phyloP scores from a whole-genome alignment of 371 early-diverging fungal species.

The Mucor racemosus region DNA sequence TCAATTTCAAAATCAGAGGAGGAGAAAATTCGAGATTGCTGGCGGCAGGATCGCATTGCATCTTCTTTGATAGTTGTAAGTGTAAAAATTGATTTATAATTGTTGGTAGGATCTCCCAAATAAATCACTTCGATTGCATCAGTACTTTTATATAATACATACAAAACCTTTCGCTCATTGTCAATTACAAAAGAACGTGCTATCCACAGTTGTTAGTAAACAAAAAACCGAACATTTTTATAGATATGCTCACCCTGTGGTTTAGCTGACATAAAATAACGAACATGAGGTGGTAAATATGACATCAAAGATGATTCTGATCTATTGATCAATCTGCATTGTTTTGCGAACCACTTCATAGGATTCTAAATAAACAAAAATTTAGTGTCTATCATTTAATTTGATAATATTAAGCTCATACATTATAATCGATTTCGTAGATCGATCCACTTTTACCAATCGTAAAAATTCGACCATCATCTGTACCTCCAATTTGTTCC shows the following conservation, averaged over 20 bases:
- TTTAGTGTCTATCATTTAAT: neutral
- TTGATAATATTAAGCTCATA: conserved; percentile 22
- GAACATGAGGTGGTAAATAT: neutral
- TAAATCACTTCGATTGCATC: conserved; percentile 43
- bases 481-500: conserved; percentile 72
- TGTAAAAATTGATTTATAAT: conserved; percentile 39
- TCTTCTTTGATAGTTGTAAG: conserved; percentile 51
- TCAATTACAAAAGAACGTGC: conserved; percentile 57
- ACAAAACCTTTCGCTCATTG: conserved; percentile 71
- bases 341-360: neutral
- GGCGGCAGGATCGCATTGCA: conserved; percentile 55
- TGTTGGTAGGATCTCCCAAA: conserved; percentile 26
- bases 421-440: conserved; percentile 85
- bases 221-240: neutral
- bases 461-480: conserved; percentile 84
- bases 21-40: conserved; percentile 44
- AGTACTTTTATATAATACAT: conserved; percentile 57
- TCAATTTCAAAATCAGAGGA: conserved; percentile 55
- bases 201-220: neutral
- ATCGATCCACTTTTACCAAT: conserved; percentile 81
- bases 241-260: neutral
- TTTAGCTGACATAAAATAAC: neutral
- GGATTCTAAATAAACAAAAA: neutral
- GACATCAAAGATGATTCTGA: conserved; percentile 6
- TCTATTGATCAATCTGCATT: conserved; percentile 16